phyloP scores from a whole-genome alignment of 2,329 filamentous ascomycete species.

The Neoascochyta sp. region DNA sequence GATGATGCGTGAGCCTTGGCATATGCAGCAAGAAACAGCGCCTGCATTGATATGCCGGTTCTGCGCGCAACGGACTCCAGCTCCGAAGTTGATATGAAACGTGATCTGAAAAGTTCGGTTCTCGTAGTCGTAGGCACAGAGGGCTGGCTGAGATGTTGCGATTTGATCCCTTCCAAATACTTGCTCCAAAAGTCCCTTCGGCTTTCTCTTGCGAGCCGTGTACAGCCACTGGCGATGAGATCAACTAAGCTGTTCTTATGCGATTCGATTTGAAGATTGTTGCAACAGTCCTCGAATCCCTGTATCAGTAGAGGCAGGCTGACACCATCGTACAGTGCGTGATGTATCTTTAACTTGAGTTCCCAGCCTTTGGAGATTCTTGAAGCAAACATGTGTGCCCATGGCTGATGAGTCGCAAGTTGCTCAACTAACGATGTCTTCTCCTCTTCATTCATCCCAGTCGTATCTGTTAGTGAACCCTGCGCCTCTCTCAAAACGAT shows the following conservation, averaged over 20 bases:
- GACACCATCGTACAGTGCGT: constrained; percentile 83
- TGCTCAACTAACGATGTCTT: neutral
- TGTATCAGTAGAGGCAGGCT: constrained; percentile 65
- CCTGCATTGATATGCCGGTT: constrained; percentile 63
- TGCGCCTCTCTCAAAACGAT: constrained; percentile 49
- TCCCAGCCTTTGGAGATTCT: constrained; percentile 30
- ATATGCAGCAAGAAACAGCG: constrained; percentile 71
- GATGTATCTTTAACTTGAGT: constrained; percentile 62
- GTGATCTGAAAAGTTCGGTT: constrained; percentile 49
- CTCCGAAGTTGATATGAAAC: constrained; percentile 41
- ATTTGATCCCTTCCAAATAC: constrained; percentile 39
- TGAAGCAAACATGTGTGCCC: constrained; percentile 37
- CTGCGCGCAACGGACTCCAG: constrained; percentile 47
- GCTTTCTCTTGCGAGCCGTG: constrained; percentile 5
- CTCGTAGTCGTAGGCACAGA: constrained; percentile 26
- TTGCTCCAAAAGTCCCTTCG: constrained; percentile 50
- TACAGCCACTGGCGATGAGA: constrained; percentile 35
- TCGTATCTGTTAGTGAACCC: constrained; percentile 32
- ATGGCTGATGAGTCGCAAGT: constrained; percentile 22
- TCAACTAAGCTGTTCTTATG: constrained; percentile 38
- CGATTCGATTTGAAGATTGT: constrained; percentile 9
- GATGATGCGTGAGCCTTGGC: constrained; percentile 50
- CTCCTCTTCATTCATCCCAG: constrained; percentile 12
- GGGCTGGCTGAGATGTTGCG: constrained; percentile 13
- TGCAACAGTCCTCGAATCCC: constrained; percentile 48